These are phyloP conservation scores for Ganoderma leucocontextum DNA, from an alignment of 1,284 basidiomycete genomes.

Conservation along the genomic window DNA sequence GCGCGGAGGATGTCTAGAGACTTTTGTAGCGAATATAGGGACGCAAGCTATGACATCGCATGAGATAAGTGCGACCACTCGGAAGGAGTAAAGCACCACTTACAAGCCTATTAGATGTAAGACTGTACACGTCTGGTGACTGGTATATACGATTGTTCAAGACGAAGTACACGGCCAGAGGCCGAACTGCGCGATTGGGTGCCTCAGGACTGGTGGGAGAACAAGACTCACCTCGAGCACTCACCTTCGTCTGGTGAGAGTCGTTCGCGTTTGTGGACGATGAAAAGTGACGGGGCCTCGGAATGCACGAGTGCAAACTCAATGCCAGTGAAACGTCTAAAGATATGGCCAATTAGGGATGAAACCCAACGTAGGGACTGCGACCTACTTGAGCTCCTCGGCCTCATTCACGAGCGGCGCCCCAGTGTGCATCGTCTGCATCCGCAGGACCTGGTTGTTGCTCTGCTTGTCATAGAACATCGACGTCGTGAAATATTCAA, in stretches of 20 bases:
- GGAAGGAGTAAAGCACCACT: constrained; percentile 34
- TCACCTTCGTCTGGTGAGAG: constrained; percentile 82
- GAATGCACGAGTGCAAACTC: constrained; percentile 86
- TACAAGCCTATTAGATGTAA: constrained; percentile 84
- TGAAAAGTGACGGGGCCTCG: constrained; percentile 79
- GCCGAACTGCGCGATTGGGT: constrained; percentile 57
- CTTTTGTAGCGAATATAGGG: constrained; percentile 74
- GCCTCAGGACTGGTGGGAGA: constrained; percentile 20
- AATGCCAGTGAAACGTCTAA: constrained; percentile 81
- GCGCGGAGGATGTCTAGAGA: constrained; percentile 75
- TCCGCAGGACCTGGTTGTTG: constrained; percentile 87
- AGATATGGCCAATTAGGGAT: constrained; percentile 21
- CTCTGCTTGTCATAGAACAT: constrained; percentile 93
- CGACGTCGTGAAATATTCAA: constrained; percentile 86
- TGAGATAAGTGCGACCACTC: constrained; percentile 7
- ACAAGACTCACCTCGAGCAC: constrained; percentile 36
- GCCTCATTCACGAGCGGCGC: constrained; percentile 75
- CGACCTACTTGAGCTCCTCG: constrained; percentile 77
- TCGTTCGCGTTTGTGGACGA: constrained; percentile 87
- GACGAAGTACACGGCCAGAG: constrained; percentile 84
- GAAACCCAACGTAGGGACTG: constrained; percentile 20
- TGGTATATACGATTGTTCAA: constrained; percentile 89
- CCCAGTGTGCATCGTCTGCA: constrained; percentile 88
- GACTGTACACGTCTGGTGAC: constrained; percentile 82
- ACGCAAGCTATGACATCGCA: constrained; percentile 61